Evolutionary conservation across 1,139 yeast species (phyloP), one percentile per base, ranked within the genome.

Genomic region (Blastobotrys apis): DNA sequence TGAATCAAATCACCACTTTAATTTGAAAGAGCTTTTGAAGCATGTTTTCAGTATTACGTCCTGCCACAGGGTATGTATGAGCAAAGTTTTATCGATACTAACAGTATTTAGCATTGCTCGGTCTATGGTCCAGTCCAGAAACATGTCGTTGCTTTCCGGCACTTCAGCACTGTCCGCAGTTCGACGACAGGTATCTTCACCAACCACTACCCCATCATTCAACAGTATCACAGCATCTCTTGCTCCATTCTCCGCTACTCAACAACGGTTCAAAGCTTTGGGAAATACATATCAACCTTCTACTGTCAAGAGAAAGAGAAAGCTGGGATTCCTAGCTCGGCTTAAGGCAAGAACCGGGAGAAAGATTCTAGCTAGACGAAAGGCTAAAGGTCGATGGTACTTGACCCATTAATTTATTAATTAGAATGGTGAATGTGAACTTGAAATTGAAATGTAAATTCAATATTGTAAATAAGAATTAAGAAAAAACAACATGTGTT

Each of bases 271-370:
- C 81, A 81, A 84, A 63, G 74, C 88, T 23, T 80, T 95, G 71
- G 98, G 98, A 67, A 84, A 87, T 68, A 87, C 95, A 19, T 92
- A 84, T 66, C 97, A 90, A 65, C 97, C 98, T 37, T 83, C 90
- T 48, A 88, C 94, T 1, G 71, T 86, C 52, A 87, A 85, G 63
- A 77, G 97, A 64, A 92, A 92, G 72, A 81, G 96, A 67, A 81
- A 84, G 29, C 75, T 85, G 50, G 98, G 98, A 0, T 92, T 90
- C 57, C 72, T 92, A 59, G 92, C 95, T n/a, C 79, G 97, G 62
- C 76, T 84, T 66, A 78, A 81, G 62, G 69, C 83, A n/a, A 78
- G 75, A 55, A 76, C 79, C 33, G 97, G 97, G 9, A 77, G 90
- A 56, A 85, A 82, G 62, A 76, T 92, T 39, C 69, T 92, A 49